Percentiles rank a stretch among this genome's conserved stretches.
phyloP scores from a whole-genome alignment of 441 rosid species.

The Melastoma candidum region DNA sequence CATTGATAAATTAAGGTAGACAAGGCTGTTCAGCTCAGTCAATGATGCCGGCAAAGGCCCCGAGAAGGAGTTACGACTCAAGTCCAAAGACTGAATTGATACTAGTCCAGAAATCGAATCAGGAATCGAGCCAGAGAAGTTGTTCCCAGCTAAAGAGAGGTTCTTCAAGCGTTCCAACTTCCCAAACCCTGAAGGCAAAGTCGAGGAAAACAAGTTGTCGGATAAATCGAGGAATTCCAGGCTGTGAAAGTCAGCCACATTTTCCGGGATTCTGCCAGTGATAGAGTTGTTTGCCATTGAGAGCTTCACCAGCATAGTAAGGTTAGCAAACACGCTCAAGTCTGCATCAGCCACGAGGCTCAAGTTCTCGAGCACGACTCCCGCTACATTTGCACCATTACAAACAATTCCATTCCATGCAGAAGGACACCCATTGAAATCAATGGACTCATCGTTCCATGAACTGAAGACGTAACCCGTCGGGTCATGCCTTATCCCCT shows the following conservation, averaged over 20 bases:
- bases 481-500: constrained; percentile 89
- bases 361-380: constrained; percentile 68
- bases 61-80: constrained; percentile 75
- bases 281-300: constrained; percentile 87
- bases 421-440: constrained; percentile 90
- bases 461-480: constrained; percentile 83
- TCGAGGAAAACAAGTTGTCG: constrained; percentile 56
- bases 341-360: constrained; percentile 73
- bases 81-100: constrained; percentile 70
- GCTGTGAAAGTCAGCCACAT: constrained; percentile 48
- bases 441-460: constrained; percentile 95
- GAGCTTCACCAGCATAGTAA: constrained; percentile 79
- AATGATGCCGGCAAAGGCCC: constrained; percentile 53
- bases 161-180: constrained; percentile 52
- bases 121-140: constrained; percentile 77
- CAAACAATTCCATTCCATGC: constrained; percentile 96
- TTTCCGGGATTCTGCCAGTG: constrained; percentile 52
- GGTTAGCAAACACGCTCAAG: constrained; percentile 68
- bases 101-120: constrained; percentile 55
- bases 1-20: constrained; percentile 62
- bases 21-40: constrained; percentile 46
- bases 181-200: constrained; percentile 55
- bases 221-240: constrained; percentile 80
- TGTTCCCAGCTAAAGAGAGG: constrained; percentile 77
- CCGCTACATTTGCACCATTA: constrained; percentile 87